Percentiles rank a stretch among this genome's conserved stretches.
Evolutionary conservation across 2,329 filamentous ascomycete genomes (phyloP).

Genomic region (Colletotrichum chrysophilum): DNA sequence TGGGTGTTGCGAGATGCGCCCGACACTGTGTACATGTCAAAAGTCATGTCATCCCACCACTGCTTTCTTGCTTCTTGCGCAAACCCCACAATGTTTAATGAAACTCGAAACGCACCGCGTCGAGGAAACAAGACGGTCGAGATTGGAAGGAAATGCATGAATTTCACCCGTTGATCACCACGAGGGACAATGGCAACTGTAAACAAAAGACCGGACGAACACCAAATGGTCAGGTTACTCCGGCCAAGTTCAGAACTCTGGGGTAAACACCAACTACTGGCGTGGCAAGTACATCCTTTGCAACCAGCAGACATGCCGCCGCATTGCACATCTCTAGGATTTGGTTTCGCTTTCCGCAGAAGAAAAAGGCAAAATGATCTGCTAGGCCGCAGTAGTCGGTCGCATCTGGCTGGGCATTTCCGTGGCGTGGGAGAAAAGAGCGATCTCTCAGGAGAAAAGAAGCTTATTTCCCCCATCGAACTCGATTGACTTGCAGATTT

Average conservation of each 20-base stretch:
- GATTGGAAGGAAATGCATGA: not conserved
- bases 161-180: not conserved
- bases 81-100: not conserved
- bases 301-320: not conserved
- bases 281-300: not conserved
- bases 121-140: not conserved
- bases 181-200: not conserved
- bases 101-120: slow-evolving; percentile 1
- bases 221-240: not conserved
- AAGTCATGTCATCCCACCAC: not conserved
- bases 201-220: not conserved
- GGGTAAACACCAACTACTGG: not conserved
- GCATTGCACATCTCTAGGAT: not conserved
- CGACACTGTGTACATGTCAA: slow-evolving; percentile 5
- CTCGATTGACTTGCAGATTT: not conserved
- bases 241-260: not conserved
- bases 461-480: not conserved
- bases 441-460: not conserved
- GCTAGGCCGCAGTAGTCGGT: not conserved
- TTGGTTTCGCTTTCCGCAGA: not conserved
- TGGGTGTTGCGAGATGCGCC: not conserved
- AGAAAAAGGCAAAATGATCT: not conserved
- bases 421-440: not conserved
- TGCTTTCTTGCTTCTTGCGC: not conserved
- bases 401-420: not conserved